Conservation (phyloP, 1,284 basidiomycete genomes). For the Tilletia caries region DNA sequence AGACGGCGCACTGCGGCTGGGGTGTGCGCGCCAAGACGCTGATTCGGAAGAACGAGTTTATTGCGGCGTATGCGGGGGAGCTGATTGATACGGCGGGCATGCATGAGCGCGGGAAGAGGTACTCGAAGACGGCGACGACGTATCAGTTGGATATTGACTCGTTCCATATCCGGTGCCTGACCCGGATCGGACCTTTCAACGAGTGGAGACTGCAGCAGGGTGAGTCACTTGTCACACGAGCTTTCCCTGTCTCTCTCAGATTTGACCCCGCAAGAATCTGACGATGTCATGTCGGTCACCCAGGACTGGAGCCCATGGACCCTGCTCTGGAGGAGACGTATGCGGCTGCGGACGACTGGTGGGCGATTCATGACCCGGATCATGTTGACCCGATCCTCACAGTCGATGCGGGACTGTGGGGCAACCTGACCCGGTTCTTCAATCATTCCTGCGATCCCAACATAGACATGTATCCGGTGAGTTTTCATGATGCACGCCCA, state of each 20-base stretch:
- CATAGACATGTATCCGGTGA: slow-evolving; percentile 62
- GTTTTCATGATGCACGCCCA: neutral
- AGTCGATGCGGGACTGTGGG: slow-evolving; percentile 36
- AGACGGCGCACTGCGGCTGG: slow-evolving; percentile 66
- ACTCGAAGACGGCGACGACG: slow-evolving; percentile 68
- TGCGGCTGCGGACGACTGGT: neutral
- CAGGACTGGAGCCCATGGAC: slow-evolving; percentile 34
- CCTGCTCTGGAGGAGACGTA: slow-evolving; percentile 51
- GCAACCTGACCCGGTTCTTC: slow-evolving; percentile 41
- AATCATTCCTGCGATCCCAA: slow-evolving; percentile 82
- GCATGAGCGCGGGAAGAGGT: slow-evolving; percentile 66
- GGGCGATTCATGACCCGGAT: slow-evolving; percentile 54
- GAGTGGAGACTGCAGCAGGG: slow-evolving; percentile 65
- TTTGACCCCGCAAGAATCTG: too few species aligned
- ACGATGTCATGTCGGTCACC: too few species aligned
- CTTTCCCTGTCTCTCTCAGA: slow-evolving; percentile 59
- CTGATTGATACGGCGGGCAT: slow-evolving; percentile 67
- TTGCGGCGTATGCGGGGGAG: slow-evolving; percentile 83
- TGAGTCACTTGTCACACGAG: slow-evolving; percentile 18
- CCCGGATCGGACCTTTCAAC: slow-evolving; percentile 77
- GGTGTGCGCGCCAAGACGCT: slow-evolving; percentile 39
- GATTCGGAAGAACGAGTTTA: slow-evolving; percentile 68
- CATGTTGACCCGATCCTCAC: slow-evolving; percentile 56
- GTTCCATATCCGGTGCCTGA: slow-evolving; percentile 55
- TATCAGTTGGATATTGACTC: slow-evolving; percentile 80